A percentile compares a stretch with the other conserved stretches of the same genome.
Conservation (phyloP, 805 yeast species). For the Candida sonorensis region DNA sequence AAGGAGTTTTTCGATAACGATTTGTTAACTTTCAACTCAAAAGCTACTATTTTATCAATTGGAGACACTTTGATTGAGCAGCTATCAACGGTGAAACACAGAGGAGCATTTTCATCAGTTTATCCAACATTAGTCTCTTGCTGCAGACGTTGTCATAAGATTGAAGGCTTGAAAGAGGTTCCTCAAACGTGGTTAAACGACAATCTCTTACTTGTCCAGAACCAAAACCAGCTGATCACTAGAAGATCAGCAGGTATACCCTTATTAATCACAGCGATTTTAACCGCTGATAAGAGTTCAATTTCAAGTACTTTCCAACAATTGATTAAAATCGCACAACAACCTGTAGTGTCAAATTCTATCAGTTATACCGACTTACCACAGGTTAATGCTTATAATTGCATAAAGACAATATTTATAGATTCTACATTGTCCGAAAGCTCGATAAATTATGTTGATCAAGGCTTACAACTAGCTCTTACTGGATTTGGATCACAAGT, state of each 20-base stretch:
- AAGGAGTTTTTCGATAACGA: conserved; percentile 39
- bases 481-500: conserved; percentile 53
- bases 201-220: conserved; percentile 38
- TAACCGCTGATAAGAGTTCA: conserved; percentile 45
- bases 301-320: conserved; percentile 43
- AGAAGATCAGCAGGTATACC: conserved; percentile 94
- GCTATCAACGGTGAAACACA: conserved; percentile 68
- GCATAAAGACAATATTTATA: conserved; percentile 65
- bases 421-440: conserved; percentile 60
- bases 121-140: conserved; percentile 71
- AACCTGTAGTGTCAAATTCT: conserved; percentile 35
- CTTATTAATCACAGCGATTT: conserved; percentile 62
- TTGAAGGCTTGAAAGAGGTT: conserved; percentile 24
- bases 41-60: conserved; percentile 21
- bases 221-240: conserved; percentile 63
- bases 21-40: too few species aligned
- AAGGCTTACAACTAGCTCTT: conserved; percentile 56
- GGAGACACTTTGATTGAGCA: conserved; percentile 61
- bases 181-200: conserved; percentile 54
- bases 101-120: conserved; percentile 89
- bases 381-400: conserved; percentile 90
- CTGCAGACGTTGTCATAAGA: conserved; percentile 47
- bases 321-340: conserved; percentile 48
- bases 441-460: conserved; percentile 45
- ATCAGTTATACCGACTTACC: conserved; percentile 63